Evolutionary conservation across 176 grass and related monocot species (phyloP).

Genomic region (Oryza meridionalis): DNA sequence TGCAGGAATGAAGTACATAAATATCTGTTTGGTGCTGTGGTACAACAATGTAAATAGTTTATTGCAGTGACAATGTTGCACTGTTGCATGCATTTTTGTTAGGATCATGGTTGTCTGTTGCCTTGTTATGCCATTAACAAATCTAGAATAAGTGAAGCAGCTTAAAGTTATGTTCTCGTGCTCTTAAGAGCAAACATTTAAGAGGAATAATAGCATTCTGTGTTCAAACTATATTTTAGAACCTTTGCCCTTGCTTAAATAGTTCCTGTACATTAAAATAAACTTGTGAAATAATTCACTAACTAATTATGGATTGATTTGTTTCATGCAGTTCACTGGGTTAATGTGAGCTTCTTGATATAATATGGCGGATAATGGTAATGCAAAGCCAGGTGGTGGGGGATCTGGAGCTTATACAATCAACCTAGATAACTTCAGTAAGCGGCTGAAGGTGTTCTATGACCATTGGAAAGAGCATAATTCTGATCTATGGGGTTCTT

Average conservation of each 20-base stretch:
- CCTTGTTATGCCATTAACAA: not conserved
- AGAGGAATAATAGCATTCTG: not conserved
- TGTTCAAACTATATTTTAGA: not conserved
- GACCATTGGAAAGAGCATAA: constrained; percentile 62
- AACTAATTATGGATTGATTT: constrained; percentile 26
- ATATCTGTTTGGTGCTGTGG: not conserved
- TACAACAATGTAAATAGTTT: not conserved
- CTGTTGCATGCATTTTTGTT: constrained; percentile 5
- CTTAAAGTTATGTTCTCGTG: not conserved
- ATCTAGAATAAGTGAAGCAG: not conserved
- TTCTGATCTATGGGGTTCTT: constrained; percentile 67
- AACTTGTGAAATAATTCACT: not conserved
- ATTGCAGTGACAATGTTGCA: not conserved
- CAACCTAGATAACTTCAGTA: constrained; percentile 70
- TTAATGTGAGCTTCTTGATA: constrained; percentile 40
- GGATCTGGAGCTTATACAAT: constrained; percentile 53
- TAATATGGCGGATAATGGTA: constrained; percentile 63
- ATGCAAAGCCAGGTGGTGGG: constrained; percentile 39
- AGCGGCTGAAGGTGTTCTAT: constrained; percentile 70
- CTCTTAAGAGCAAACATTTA: not conserved
- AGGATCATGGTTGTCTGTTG: not conserved
- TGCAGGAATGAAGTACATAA: not conserved
- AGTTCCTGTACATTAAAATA: not conserved
- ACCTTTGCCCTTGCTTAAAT: not conserved
- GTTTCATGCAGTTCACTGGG: constrained; percentile 31